phyloP scores from a whole-genome alignment of 2,329 filamentous ascomycete genomes.

The Aspergillus spinulosporus region DNA sequence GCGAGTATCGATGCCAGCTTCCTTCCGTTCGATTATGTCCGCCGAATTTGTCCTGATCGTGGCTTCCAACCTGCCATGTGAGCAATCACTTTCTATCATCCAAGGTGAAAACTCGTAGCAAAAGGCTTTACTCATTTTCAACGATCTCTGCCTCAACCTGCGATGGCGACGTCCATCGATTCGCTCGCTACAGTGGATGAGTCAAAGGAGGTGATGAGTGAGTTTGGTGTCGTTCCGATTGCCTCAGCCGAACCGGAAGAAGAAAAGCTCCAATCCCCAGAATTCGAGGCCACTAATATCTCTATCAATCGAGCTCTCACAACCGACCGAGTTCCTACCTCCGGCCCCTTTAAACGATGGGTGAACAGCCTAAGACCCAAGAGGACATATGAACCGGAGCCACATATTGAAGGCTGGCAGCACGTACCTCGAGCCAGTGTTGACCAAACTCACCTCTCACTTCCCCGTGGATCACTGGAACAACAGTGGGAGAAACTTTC shows the following conservation, averaged over 20 bases:
- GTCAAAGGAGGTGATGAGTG: slow-evolving; percentile 16
- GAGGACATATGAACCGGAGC: slow-evolving; percentile 26
- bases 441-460: slow-evolving; percentile 18
- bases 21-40: neutral
- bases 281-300: neutral
- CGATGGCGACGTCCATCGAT: slow-evolving; percentile 16
- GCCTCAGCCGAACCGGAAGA: slow-evolving; percentile 5
- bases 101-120: neutral
- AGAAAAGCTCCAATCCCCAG: slow-evolving; percentile 8
- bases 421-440: slow-evolving; percentile 24
- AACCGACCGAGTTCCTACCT: slow-evolving; percentile 15
- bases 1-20: neutral
- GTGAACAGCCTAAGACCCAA: slow-evolving; percentile 38
- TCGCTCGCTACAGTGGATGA: slow-evolving; percentile 7
- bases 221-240: slow-evolving; percentile 7
- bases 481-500: slow-evolving; percentile 64
- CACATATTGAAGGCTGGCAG: slow-evolving; percentile 42
- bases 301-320: slow-evolving; percentile 14
- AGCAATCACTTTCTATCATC: neutral
- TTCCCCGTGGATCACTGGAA: slow-evolving; percentile 27
- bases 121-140: neutral
- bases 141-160: neutral
- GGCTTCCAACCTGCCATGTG: slow-evolving; percentile 5
- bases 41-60: neutral
- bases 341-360: slow-evolving; percentile 40